Evolutionary conservation across 2,329 filamentous ascomycete species (phyloP).

Genomic region (Pezizomycotina sp.): DNA sequence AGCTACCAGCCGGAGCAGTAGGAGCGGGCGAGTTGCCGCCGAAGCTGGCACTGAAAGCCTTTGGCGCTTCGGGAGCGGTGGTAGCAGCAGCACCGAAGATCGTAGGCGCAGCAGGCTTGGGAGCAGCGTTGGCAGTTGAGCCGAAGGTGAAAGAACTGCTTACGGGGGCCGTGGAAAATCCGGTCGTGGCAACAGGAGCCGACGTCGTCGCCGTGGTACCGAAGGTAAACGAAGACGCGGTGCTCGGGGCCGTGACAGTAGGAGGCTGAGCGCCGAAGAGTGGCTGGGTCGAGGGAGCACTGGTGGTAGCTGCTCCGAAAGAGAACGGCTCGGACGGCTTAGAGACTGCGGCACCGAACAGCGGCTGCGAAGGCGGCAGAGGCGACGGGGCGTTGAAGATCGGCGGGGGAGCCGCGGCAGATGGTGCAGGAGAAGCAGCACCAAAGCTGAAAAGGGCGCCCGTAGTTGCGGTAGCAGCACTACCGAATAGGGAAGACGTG

Average conservation of each 20-base stretch:
- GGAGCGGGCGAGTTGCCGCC: no score
- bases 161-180: constrained; percentile 12
- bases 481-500: constrained; percentile 7
- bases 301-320: constrained; percentile 7
- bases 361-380: constrained; percentile 4
- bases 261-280: constrained; percentile 7
- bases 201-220: constrained; percentile 13
- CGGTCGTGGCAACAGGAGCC: constrained; percentile 10
- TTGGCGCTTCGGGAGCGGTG: no score
- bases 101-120: no score
- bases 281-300: constrained; percentile 6
- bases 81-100: no score
- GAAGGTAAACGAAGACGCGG: constrained; percentile 16
- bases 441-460: constrained; percentile 6
- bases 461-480: constrained; percentile 4
- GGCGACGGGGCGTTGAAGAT: no score
- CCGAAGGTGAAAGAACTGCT: constrained; percentile 7
- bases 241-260: constrained; percentile 1
- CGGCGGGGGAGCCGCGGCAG: constrained; percentile 5
- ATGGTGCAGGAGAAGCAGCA: constrained; percentile 9
- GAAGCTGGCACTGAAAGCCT: no score
- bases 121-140: constrained; percentile 4
- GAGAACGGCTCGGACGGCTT: constrained; percentile 5
- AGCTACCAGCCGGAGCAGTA: constrained; percentile 5
- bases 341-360: constrained; percentile 7